These are phyloP conservation scores for Beta macrorhiza DNA, from an alignment of 179 eudicot species.

Conservation along the genomic window DNA sequence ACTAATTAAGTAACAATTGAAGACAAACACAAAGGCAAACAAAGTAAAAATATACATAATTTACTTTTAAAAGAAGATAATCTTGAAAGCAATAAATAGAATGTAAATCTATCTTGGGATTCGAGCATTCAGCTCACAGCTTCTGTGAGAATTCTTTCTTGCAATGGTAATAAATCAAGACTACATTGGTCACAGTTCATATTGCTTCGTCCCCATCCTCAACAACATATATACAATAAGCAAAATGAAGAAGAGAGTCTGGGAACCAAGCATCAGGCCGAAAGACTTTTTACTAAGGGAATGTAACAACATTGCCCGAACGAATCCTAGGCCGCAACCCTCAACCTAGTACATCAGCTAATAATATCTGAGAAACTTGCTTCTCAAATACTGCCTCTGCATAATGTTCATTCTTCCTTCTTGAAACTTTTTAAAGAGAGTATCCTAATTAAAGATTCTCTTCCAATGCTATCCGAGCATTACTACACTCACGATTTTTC, in stretches of 20 bases:
- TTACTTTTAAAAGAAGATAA: background rate
- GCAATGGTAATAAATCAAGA: background rate
- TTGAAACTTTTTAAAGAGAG: background rate
- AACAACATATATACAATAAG: background rate
- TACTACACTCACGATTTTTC: background rate
- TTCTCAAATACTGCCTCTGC: background rate
- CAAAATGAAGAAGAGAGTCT: no score
- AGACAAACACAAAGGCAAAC: background rate
- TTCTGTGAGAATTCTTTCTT: background rate
- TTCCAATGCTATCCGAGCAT: background rate
- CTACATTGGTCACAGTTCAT: background rate
- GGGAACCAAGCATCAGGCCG: no score
- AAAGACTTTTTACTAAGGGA: background rate
- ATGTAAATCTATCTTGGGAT: background rate
- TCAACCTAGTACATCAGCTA: no score
- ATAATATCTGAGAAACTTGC: background rate
- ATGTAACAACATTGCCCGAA: no score
- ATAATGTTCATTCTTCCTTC: background rate
- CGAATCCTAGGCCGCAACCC: no score
- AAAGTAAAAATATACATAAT: background rate
- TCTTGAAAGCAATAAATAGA: background rate
- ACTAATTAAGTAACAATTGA: conserved; percentile 8
- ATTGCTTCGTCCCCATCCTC: background rate
- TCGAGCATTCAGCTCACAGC: background rate
- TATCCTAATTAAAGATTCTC: background rate